phyloP scores from a whole-genome alignment of 768 basidiomycete genomes.

The Amanita phalloides region DNA sequence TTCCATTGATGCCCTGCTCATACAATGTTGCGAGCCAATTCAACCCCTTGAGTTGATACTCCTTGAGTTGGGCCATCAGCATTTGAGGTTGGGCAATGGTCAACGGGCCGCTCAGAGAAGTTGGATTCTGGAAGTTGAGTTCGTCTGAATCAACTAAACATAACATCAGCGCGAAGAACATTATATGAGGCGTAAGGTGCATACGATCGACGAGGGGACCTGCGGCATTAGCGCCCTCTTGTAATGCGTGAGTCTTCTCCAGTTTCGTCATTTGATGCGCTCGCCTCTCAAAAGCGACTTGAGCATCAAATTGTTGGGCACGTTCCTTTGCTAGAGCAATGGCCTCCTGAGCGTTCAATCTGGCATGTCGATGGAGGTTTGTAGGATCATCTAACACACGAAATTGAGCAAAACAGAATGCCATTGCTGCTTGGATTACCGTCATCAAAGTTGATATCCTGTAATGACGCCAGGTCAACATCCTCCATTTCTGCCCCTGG shows the following conservation, averaged over 20 bases:
- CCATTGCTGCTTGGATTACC: conserved; percentile 35
- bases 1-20: conserved; percentile 99
- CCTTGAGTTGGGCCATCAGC: conserved; percentile 94
- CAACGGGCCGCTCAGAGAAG: conserved; percentile 72
- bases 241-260: conserved; percentile 44
- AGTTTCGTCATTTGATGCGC: conserved; percentile 67
- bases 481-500: conserved; percentile 50
- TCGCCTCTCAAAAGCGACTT: conserved; percentile 72
- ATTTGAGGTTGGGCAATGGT: conserved; percentile 90
- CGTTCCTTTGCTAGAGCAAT: conserved; percentile 67
- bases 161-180: background rate
- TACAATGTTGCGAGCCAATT: conserved; percentile 98
- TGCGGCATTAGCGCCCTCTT: conserved; percentile 17
- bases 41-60: conserved; percentile 95
- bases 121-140: conserved; percentile 98
- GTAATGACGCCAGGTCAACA: conserved; percentile 38
- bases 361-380: conserved; percentile 78
- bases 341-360: conserved; percentile 84
- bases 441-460: conserved; percentile 85
- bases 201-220: conserved; percentile 62
- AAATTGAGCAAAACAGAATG: background rate
- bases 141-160: conserved; percentile 84
- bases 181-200: conserved; percentile 14
- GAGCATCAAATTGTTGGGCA: conserved; percentile 78
- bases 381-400: conserved; percentile 64